A percentile compares a stretch with the other conserved stretches of the same genome.
phyloP scores from a whole-genome alignment of 2,329 filamentous ascomycete species.

The Trichothecium sympodiale region DNA sequence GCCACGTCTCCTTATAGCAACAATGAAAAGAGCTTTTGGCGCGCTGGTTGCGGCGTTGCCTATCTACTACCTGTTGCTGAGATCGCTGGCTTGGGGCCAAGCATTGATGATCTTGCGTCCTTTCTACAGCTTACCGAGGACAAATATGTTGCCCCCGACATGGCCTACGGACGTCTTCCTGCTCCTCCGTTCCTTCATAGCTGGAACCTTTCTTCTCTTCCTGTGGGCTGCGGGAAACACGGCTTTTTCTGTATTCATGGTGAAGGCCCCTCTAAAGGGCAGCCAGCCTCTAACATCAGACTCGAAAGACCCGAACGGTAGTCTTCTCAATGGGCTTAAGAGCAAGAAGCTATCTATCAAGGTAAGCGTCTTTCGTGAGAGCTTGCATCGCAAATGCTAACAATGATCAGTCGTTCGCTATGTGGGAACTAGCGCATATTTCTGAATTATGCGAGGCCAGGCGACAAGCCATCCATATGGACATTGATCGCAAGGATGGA shows the following conservation, averaged over 20 bases:
- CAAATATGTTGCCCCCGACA: conserved; percentile 48
- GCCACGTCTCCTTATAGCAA: conserved; percentile 24
- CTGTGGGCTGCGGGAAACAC: conserved; percentile 70
- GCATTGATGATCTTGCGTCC: conserved; percentile 59
- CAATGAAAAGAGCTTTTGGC: conserved; percentile 27
- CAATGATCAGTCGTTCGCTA: conserved; percentile 69
- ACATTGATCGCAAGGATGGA: conserved; percentile 73
- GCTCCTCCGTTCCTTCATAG: conserved; percentile 42
- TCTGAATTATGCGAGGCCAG: conserved; percentile 63
- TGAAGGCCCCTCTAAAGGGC: conserved; percentile 72
- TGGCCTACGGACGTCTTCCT: conserved; percentile 48
- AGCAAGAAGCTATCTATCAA: conserved; percentile 70
- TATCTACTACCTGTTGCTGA: conserved; percentile 52
- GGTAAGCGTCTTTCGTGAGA: conserved; percentile 36
- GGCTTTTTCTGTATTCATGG: conserved; percentile 71
- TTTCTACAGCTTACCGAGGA: conserved; percentile 66
- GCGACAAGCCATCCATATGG: conserved; percentile 71
- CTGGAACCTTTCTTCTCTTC: conserved; percentile 56
- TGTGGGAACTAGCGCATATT: conserved; percentile 83
- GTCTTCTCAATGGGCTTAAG: conserved; percentile 71
- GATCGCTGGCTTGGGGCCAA: conserved; percentile 55
- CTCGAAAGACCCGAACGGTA: conserved; percentile 86
- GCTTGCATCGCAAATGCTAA: not conserved
- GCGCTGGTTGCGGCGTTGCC: conserved; percentile 35
- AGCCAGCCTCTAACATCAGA: conserved; percentile 73